Evolutionary conservation across 2,329 filamentous ascomycete species (phyloP).

Genomic region (Alternaria incomplexa): DNA sequence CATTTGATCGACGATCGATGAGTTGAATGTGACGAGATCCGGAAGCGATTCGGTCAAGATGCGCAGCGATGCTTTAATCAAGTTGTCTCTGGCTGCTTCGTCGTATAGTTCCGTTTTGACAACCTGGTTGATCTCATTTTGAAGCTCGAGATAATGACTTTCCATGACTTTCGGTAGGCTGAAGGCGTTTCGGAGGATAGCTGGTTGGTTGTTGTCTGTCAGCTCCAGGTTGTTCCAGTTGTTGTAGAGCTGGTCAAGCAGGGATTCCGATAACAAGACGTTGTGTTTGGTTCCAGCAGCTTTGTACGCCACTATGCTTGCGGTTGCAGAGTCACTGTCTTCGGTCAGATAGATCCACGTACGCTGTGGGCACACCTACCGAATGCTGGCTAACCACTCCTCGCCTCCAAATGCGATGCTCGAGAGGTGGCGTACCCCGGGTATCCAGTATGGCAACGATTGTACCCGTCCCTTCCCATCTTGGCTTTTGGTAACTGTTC

Average conservation of each 20-base stretch:
- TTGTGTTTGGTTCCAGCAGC: conserved; percentile 58
- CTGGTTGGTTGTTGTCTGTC: conserved; percentile 24
- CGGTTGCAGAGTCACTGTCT: conserved; percentile 45
- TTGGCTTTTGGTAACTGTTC: conserved; percentile 17
- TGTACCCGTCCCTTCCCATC: conserved; percentile 52
- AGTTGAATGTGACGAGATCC: conserved; percentile 65
- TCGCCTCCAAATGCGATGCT: conserved; percentile 57
- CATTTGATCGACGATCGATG: conserved; percentile 66
- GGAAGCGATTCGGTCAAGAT: conserved; percentile 54
- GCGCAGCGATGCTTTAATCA: conserved; percentile 37
- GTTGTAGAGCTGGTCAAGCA: conserved; percentile 46
- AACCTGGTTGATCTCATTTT: conserved; percentile 37
- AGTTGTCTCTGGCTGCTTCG: conserved; percentile 54
- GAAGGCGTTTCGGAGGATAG: conserved; percentile 39
- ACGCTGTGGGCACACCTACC: conserved; percentile 36
- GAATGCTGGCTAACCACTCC: conserved; percentile 51
- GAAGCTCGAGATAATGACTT: conserved; percentile 26
- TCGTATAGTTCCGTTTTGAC: conserved; percentile 55
- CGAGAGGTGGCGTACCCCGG: conserved; percentile 61
- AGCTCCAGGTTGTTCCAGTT: conserved; percentile 26
- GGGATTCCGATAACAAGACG: conserved; percentile 56
- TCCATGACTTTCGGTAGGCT: conserved; percentile 29
- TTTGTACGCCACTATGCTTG: conserved; percentile 56
- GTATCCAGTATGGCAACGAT: conserved; percentile 65
- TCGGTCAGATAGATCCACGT: conserved; percentile 8